These are phyloP conservation scores for Herpetospermum pedunculosum DNA, from an alignment of 306 rosid species.

Conservation along the genomic window DNA sequence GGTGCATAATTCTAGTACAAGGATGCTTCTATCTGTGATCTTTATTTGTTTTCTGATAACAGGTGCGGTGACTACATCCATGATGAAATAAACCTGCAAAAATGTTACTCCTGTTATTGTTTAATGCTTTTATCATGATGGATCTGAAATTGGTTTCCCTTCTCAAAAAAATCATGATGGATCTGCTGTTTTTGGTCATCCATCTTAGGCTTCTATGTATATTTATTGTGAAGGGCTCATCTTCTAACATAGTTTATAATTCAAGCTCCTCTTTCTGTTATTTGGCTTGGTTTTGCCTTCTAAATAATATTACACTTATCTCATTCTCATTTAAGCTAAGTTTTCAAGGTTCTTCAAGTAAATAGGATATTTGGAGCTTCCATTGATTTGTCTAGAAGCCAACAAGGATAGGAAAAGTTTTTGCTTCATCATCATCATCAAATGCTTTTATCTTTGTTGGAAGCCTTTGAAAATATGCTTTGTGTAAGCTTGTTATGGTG, in stretches of 20 bases:
- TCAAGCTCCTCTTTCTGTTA: too few species aligned
- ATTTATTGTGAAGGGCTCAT: too few species aligned
- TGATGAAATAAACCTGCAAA: not conserved
- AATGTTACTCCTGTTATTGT: not conserved
- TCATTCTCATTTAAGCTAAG: not conserved
- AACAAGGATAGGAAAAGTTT: too few species aligned
- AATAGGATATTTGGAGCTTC: not conserved
- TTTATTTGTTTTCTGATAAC: not conserved
- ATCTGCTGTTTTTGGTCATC: not conserved
- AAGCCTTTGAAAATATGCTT: not conserved
- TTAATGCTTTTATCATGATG: not conserved
- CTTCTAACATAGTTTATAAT: too few species aligned
- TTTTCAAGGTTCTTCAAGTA: not conserved
- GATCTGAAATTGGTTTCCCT: too few species aligned
- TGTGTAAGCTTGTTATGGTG: not conserved
- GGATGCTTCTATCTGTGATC: not conserved
- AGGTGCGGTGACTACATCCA: not conserved
- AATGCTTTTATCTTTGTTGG: not conserved
- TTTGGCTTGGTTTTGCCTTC: not conserved
- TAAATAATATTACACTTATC: not conserved
- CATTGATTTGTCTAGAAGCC: not conserved
- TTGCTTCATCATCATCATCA: not conserved
- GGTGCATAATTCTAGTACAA: not conserved
- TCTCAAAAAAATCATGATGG: not conserved
- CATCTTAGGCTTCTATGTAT: not conserved